Conservation (phyloP, 345 rosid genomes). For the Populus alba region DNA sequence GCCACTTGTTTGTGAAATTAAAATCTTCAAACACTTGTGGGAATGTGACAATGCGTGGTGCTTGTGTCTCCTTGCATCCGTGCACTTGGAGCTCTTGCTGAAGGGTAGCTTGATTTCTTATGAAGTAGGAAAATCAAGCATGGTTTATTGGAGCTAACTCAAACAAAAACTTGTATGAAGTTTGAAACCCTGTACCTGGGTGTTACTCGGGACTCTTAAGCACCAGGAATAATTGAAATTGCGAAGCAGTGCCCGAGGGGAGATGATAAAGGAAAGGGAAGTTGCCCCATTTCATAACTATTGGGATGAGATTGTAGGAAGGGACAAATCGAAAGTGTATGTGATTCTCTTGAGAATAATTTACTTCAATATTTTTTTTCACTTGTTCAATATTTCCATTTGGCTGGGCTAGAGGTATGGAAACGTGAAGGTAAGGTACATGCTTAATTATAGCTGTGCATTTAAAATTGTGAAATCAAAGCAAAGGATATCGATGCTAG, state of each 20-base stretch:
- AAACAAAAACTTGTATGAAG: background rate
- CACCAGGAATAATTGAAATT: background rate
- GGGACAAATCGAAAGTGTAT: too few species aligned
- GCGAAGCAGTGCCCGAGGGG: background rate
- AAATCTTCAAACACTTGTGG: background rate
- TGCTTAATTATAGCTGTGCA: too few species aligned
- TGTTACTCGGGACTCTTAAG: background rate
- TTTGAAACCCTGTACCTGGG: background rate
- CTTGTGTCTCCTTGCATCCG: background rate
- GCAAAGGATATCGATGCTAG: too few species aligned
- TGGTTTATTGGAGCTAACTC: background rate
- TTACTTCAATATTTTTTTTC: too few species aligned
- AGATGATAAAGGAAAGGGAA: too few species aligned
- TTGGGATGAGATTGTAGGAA: background rate
- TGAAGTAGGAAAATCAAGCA: background rate
- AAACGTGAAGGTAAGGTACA: too few species aligned
- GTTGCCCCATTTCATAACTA: background rate
- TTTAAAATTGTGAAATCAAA: too few species aligned
- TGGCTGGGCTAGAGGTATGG: too few species aligned
- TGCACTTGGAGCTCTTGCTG: background rate
- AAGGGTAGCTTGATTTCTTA: background rate
- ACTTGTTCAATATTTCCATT: background rate
- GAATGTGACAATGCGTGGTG: background rate
- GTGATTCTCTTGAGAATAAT: background rate
- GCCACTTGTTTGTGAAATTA: background rate